phyloP scores from a whole-genome alignment of 2,329 filamentous ascomycete genomes.

The Fusarium nygamai region DNA sequence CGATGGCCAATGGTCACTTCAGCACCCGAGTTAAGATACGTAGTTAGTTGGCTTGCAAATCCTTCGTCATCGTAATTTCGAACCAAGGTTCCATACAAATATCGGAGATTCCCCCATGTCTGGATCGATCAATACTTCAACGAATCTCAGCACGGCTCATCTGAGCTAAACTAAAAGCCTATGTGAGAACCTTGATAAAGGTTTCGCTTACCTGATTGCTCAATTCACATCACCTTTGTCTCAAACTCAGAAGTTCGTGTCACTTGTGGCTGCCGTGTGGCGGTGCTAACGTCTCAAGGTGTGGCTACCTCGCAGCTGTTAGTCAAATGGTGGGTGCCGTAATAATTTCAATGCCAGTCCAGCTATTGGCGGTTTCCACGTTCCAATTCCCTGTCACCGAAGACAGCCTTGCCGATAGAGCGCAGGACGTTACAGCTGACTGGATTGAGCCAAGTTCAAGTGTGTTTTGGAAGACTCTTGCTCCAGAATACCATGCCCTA shows the following conservation, averaged over 20 bases:
- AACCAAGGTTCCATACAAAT: neutral
- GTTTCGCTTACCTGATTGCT: conserved; percentile 21
- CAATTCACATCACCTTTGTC: neutral
- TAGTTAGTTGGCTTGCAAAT: neutral
- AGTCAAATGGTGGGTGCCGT: conserved; percentile 12
- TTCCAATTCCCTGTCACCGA: neutral
- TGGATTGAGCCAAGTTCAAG: neutral
- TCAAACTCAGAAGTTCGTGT: neutral
- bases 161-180: neutral
- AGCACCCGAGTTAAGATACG: neutral
- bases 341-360: conserved; percentile 25
- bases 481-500: neutral
- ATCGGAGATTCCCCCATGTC: conserved; percentile 19
- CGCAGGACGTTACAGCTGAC: neutral
- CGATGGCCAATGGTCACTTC: neutral
- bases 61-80: conserved; percentile 16
- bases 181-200: neutral
- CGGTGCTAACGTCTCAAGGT: conserved; percentile 8
- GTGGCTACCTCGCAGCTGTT: conserved; percentile 36
- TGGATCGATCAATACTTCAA: conserved; percentile 4
- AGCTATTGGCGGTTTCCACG: conserved; percentile 19
- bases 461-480: neutral
- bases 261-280: conserved; percentile 23
- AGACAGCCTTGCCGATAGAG: conserved; percentile 13
- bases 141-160: neutral